phyloP scores from a whole-genome alignment of 352 stramenopile species.

The Globisporangium emineosum region DNA sequence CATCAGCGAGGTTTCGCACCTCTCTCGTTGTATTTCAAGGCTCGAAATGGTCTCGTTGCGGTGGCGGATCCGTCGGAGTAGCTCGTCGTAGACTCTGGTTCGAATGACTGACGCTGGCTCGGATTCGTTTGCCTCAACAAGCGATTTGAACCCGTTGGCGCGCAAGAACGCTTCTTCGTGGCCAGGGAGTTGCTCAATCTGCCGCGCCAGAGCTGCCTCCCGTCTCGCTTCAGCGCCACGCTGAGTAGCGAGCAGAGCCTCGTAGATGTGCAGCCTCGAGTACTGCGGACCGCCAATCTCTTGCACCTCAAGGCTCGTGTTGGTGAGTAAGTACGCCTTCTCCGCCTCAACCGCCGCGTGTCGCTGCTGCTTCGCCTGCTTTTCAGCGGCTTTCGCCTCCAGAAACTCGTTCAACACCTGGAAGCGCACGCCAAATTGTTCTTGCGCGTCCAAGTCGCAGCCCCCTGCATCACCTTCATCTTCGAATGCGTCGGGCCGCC shows the following conservation, averaged over 20 bases:
- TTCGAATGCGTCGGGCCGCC: background rate
- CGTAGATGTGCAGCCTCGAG: slow-evolving; percentile 16
- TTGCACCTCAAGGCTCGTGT: background rate
- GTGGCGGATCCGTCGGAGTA: background rate
- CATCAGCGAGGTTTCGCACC: slow-evolving; percentile 2
- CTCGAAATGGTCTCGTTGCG: background rate
- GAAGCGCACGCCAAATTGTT: slow-evolving; percentile 17
- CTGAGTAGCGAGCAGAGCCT: slow-evolving; percentile 10
- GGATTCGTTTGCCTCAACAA: background rate
- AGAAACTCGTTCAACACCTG: slow-evolving; percentile 15
- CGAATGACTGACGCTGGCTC: background rate
- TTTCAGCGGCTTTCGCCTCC: background rate
- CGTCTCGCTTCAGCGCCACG: background rate
- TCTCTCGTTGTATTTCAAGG: background rate
- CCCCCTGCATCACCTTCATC: background rate
- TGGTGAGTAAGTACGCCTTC: slow-evolving; percentile 7
- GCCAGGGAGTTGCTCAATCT: slow-evolving; percentile 21
- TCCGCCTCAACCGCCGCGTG: slow-evolving; percentile 1
- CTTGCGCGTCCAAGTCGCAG: slow-evolving; percentile 12
- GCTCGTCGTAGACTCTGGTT: slow-evolving; percentile 13
- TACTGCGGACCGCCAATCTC: slow-evolving; percentile 7
- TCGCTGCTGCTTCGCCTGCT: slow-evolving; percentile 9
- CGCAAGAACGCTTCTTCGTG: slow-evolving; percentile 13
- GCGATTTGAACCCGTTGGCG: background rate
- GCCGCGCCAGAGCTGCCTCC: slow-evolving; percentile 12